Percentiles rank a stretch among this genome's conserved stretches.
phyloP scores from a whole-genome alignment of 169 alveolate genomes.

The Cyclospora cayetanensis region DNA sequence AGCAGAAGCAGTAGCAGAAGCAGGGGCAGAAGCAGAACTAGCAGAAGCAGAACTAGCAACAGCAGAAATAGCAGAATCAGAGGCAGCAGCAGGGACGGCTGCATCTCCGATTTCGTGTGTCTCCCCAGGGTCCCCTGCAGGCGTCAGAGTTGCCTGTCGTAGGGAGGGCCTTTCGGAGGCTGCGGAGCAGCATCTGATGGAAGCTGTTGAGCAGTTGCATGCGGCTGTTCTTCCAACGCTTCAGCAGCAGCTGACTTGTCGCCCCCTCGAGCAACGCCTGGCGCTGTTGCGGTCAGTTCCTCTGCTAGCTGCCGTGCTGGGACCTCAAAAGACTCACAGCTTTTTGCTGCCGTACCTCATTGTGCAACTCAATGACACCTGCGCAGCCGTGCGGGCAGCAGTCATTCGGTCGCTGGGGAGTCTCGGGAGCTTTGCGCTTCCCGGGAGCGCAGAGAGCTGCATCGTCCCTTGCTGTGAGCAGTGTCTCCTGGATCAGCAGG shows the following conservation, averaged over 20 bases:
- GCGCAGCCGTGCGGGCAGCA: slow-evolving; percentile 66
- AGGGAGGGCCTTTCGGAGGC: background rate
- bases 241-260: slow-evolving; percentile 45
- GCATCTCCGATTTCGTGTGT: background rate
- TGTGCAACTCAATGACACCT: slow-evolving; percentile 62
- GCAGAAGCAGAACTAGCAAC: background rate
- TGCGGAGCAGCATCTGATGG: background rate
- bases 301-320: slow-evolving; percentile 57
- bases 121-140: background rate
- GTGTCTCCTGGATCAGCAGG: slow-evolving; percentile 63
- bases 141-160: background rate
- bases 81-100: background rate
- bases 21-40: background rate
- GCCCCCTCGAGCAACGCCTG: slow-evolving; percentile 23
- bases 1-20: background rate
- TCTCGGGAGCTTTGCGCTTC: slow-evolving; percentile 13
- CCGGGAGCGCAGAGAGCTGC: slow-evolving; percentile 40
- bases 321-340: slow-evolving; percentile 51
- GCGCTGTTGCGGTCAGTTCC: slow-evolving; percentile 57
- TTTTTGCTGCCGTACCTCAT: slow-evolving; percentile 68
- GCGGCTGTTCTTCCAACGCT: slow-evolving; percentile 60
- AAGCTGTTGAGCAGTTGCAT: background rate
- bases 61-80: background rate
- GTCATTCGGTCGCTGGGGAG: slow-evolving; percentile 33
- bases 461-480: slow-evolving; percentile 72